Base-by-base conservation (phyloP, 768 basidiomycete genomes). In the Agrocybe chaxingu region DNA sequence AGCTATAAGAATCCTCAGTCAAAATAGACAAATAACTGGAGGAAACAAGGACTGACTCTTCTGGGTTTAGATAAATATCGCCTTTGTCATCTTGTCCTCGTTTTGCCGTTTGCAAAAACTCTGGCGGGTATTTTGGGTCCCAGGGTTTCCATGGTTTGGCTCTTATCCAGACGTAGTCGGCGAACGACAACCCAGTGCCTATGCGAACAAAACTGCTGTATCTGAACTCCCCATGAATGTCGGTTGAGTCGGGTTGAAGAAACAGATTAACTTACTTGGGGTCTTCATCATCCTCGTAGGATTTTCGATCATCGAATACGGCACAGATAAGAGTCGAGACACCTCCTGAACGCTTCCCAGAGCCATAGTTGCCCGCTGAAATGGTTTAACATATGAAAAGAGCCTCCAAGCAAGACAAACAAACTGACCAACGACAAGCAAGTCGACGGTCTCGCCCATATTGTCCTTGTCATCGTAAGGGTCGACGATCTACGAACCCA, bases 261-360 rank as follows among this genome's bases (percentile, higher is more conserved):
- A 36, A 33, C 8, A 24, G 34, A 38, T 35, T 24, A 33, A 45
- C 75, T 54, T 57, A 91, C 89, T 79, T 85, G 5, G 77, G 79
- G 55, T 80, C 86, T 48, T 81, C 82, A 48, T 83, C 80, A 12
- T 80, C 81, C 12, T 75, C 72, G 12, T 74, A 72, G 16, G 66
- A 47, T 33, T 76, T 74, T 47, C 85, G 71, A 65, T 90, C 89
- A 56, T 92, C 87, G n/a, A 87, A 69, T 0, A 97, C 86, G 0
- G 92, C 96, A 60, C 93, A 93, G 29, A 99, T 76, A 8, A 98
- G 75, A 6, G 90, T 90, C 3, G 93, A 94, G 11, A 96, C 87
- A 29, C 89, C 89, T 38, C 95, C 95, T 11, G 87, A 84, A 16
- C 96, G 84, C 53, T 82, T 82, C 11, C 97, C 86, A 42, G 79